These are phyloP conservation scores for Kwoniella europaea DNA, from an alignment of 768 basidiomycete genomes.

Conservation along the genomic window DNA sequence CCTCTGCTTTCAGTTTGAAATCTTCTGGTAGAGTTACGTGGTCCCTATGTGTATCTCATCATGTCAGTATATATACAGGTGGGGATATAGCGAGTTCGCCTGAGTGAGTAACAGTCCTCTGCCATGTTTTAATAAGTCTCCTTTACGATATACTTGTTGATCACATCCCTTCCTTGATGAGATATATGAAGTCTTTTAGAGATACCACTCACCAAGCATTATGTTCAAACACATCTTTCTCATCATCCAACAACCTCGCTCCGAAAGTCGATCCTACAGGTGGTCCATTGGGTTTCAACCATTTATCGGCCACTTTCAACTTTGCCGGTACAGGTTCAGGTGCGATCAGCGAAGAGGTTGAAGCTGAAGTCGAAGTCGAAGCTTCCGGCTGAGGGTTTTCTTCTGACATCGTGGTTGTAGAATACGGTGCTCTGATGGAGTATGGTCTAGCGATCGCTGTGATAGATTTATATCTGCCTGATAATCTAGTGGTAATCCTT, in stretches of 20 bases:
- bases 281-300: constrained; percentile 50
- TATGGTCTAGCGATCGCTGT: background rate
- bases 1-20: constrained; percentile 73
- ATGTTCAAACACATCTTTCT: constrained; percentile 51
- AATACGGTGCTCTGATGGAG: background rate
- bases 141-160: too few relatives aligned
- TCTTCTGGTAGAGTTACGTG: constrained; percentile 63
- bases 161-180: too few relatives aligned
- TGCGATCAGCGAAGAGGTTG: background rate
- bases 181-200: too few relatives aligned
- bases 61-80: too few relatives aligned
- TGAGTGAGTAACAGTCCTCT: too few relatives aligned
- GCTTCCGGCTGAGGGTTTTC: background rate
- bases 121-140: too few relatives aligned
- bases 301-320: constrained; percentile 44
- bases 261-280: constrained; percentile 53
- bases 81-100: too few relatives aligned
- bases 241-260: constrained; percentile 46
- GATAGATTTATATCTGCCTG: background rate
- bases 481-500: too few relatives aligned
- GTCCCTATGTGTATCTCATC: constrained; percentile 50
- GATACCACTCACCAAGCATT: constrained; percentile 61
- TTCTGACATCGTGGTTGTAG: background rate
- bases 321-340: constrained; percentile 2
- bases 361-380: constrained; percentile 1